These are phyloP conservation scores for Penicillium canescens DNA, from an alignment of 495 filamentous ascomycete genomes.

Conservation along the genomic window DNA sequence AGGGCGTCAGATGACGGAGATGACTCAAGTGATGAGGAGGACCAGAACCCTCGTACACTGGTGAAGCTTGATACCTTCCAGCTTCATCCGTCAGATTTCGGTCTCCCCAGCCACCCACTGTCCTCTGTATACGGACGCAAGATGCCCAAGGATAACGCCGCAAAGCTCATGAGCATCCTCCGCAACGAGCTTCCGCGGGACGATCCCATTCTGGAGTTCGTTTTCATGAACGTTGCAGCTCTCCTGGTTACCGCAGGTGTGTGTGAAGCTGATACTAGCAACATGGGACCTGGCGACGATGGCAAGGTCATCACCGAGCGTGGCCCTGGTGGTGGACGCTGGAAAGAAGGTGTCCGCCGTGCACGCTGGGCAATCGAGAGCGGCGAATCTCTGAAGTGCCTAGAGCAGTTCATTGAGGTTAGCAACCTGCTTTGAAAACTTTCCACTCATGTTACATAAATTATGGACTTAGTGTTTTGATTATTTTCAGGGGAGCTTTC, in stretches of 20 bases:
- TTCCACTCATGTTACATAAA: background rate
- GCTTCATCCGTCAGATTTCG: constrained; percentile 80
- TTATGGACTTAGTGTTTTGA: background rate
- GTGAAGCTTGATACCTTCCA: constrained; percentile 71
- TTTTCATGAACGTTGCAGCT: constrained; percentile 90
- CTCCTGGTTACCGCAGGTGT: constrained; percentile 79
- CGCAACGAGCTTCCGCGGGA: constrained; percentile 67
- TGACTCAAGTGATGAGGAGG: constrained; percentile 41
- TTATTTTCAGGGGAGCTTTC: background rate
- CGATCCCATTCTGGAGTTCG: constrained; percentile 88
- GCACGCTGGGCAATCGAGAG: constrained; percentile 82
- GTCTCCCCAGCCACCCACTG: constrained; percentile 72
- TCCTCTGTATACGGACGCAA: constrained; percentile 78
- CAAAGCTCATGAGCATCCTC: constrained; percentile 75
- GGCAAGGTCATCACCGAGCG: constrained; percentile 73
- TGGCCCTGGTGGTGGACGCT: constrained; percentile 80
- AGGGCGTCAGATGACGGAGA: constrained; percentile 28
- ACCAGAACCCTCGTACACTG: constrained; percentile 37
- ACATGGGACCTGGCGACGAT: constrained; percentile 74
- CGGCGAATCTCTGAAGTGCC: constrained; percentile 75
- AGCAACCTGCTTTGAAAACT: constrained; percentile 39
- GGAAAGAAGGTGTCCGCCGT: constrained; percentile 88
- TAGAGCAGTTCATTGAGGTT: constrained; percentile 67
- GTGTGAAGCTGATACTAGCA: constrained; percentile 77
- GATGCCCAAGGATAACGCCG: constrained; percentile 80